A percentile compares a stretch with the other conserved stretches of the same genome.
These are phyloP conservation scores for Microbotryum scabiosae DNA, from an alignment of 1,284 basidiomycete species.

Conservation along the genomic window DNA sequence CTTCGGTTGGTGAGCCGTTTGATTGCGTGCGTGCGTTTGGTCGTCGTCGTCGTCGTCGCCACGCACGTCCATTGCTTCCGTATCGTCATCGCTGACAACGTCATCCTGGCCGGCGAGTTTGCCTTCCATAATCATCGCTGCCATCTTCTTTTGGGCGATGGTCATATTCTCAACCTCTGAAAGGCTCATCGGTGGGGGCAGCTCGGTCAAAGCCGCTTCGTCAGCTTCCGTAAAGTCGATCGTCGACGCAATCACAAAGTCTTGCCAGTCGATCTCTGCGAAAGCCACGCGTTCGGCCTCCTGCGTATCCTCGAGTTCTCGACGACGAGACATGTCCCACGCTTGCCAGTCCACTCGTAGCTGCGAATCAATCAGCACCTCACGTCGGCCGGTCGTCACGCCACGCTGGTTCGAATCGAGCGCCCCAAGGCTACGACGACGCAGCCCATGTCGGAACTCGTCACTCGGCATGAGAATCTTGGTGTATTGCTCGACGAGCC, in stretches of 20 bases:
- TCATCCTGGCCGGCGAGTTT: constrained; percentile 57
- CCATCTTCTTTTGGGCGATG: constrained; percentile 93
- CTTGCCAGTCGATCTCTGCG: constrained; percentile 98
- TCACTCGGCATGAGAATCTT: constrained; percentile 78
- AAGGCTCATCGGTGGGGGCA: constrained; percentile 90
- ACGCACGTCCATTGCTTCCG: constrained; percentile 56
- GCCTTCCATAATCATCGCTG: constrained; percentile 89
- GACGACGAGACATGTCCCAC: constrained; percentile 70
- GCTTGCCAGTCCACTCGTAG: constrained; percentile 84
- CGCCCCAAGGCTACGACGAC: constrained; percentile 33
- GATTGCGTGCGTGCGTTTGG: constrained; percentile 57
- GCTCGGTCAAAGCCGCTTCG: constrained; percentile 61
- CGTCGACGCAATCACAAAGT: constrained; percentile 96
- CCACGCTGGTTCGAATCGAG: constrained; percentile 39
- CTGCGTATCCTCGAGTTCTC: constrained; percentile 76
- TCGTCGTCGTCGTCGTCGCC: constrained; percentile 69
- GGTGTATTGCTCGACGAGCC: constrained; percentile 87
- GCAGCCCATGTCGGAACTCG: constrained; percentile 60
- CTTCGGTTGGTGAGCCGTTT: constrained; percentile 53
- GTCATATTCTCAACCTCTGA: constrained; percentile 95
- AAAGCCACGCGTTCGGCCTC: constrained; percentile 83
- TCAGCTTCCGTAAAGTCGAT: constrained; percentile 96
- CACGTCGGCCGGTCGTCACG: constrained; percentile 54
- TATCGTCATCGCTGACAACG: constrained; percentile 65
- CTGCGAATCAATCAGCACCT: constrained; percentile 64